These are phyloP conservation scores for Salix arbutifolia DNA, from an alignment of 345 rosid genomes.

Conservation along the genomic window DNA sequence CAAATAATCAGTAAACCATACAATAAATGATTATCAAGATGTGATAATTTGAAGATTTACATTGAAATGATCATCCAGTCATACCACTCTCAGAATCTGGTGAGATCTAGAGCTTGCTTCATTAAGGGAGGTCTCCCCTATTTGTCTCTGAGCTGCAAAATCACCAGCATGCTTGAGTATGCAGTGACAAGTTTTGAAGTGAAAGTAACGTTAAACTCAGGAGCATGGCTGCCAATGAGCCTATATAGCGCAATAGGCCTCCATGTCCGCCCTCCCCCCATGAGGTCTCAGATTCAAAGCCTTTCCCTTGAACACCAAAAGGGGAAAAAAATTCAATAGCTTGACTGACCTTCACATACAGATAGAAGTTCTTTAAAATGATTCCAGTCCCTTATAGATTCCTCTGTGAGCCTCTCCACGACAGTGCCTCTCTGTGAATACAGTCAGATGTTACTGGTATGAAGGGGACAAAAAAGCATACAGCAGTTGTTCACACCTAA, in stretches of 20 bases:
- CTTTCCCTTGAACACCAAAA: background rate
- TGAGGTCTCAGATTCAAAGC: background rate
- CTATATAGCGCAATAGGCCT: background rate
- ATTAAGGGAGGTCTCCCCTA: conserved; percentile 89
- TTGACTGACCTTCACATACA: conserved; percentile 60
- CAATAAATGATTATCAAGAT: conserved; percentile 1
- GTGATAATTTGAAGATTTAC: conserved; percentile 1
- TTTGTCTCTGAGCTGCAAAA: conserved; percentile 86
- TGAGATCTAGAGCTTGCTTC: conserved; percentile 96
- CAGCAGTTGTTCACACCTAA: conserved; percentile 10
- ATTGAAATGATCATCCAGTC: conserved; percentile 14
- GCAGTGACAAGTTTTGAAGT: conserved; percentile 8
- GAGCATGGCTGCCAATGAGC: background rate
- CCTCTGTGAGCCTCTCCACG: conserved; percentile 84
- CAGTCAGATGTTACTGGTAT: conserved; percentile 20
- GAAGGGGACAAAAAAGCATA: conserved; percentile 1
- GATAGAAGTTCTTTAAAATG: conserved; percentile 79
- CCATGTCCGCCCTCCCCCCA: background rate
- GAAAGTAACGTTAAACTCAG: background rate
- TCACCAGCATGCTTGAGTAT: conserved; percentile 13
- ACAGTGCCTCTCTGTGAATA: conserved; percentile 72
- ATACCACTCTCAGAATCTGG: conserved; percentile 90
- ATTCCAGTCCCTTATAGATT: conserved; percentile 60
- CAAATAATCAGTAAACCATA: conserved; percentile 2
- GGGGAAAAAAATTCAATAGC: conserved; percentile 4